Percentiles rank a stretch among this genome's conserved stretches.
These are phyloP conservation scores for Aegilops umbellulata DNA, from an alignment of 176 grass and related monocot genomes.

Conservation along the genomic window DNA sequence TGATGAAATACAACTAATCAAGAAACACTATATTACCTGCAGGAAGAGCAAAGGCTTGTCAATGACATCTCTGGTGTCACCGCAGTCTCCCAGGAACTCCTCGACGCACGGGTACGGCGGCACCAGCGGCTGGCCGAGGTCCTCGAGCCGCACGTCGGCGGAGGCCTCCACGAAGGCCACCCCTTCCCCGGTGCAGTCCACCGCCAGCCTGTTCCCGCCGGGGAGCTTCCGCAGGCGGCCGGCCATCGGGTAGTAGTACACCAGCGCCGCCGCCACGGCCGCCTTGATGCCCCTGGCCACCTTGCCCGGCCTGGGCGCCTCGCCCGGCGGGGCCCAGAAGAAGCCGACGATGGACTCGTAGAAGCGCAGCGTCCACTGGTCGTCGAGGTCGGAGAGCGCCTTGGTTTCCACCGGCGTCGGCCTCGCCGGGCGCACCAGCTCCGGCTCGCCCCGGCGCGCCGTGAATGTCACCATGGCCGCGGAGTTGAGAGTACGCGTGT, in stretches of 20 bases:
- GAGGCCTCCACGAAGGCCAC: neutral
- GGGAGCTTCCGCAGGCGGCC: neutral
- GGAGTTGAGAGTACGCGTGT: too few relatives aligned
- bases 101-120: neutral
- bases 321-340: neutral
- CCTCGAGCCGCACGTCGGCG: neutral
- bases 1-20: too few relatives aligned
- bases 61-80: neutral
- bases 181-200: neutral
- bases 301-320: neutral
- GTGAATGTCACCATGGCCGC: neutral
- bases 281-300: neutral
- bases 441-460: neutral
- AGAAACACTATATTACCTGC: neutral
- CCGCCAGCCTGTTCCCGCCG: neutral
- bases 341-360: neutral
- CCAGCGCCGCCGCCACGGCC: neutral
- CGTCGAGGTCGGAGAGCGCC: neutral
- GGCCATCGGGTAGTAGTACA: neutral
- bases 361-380: neutral
- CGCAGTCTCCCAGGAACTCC: neutral
- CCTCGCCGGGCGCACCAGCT: neutral
- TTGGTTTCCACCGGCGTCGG: neutral
- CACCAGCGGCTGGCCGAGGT: neutral
- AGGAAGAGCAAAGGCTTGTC: neutral